Base-by-base conservation (phyloP, 2,329 filamentous ascomycete genomes). In the Passalora sequoiae region DNA sequence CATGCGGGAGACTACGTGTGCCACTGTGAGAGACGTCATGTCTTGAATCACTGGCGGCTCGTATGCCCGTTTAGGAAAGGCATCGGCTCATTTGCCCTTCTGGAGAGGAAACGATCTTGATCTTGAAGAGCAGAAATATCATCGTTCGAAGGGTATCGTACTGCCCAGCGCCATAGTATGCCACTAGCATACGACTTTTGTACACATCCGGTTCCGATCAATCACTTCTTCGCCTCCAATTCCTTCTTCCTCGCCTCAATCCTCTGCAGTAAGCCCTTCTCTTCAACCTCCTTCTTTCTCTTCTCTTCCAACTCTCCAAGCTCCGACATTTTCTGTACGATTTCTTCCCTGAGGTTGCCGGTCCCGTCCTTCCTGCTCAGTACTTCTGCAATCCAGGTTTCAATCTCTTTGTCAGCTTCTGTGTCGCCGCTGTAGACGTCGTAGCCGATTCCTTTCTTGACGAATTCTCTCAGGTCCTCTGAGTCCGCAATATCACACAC, bases 401-500 rank as follows among this genome's bases (percentile, higher is more conserved):
- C 75, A 44, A 78, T 69, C 51, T 77, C 73, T 57, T 68, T 64
- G 60, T 76, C 73, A 27, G 70, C 66, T 51, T 75, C 68, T 41
- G 66, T 63, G 58, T 73, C 71, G 54, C 71, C 61, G 44, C 75
- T 74, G 50, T 75, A 76, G 50, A 77, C 78, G 42, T 77, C 72
- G 50, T 88, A 72, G 20, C 71, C 70, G 57, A 75, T 80, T 52
- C 61, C 77, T 66, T 52, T 75, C 69, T 65, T 58, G 8, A 71
- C 82, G 66, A 76, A 80, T 75, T 67, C 79, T 40, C 33, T 72
- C 74, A 60, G 80, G 80, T 74, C 71, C 42, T 65, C 64, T 27
- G 71, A 27, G 22, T 67, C 68, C 20, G 65, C 67, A 25, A 97
- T 77, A 62, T 96, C 84, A 47, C 92, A 78, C 1, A 79, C 81